These are phyloP conservation scores for Parsonsia alboflavescens DNA, from an alignment of 257 asterid species.

Conservation along the genomic window DNA sequence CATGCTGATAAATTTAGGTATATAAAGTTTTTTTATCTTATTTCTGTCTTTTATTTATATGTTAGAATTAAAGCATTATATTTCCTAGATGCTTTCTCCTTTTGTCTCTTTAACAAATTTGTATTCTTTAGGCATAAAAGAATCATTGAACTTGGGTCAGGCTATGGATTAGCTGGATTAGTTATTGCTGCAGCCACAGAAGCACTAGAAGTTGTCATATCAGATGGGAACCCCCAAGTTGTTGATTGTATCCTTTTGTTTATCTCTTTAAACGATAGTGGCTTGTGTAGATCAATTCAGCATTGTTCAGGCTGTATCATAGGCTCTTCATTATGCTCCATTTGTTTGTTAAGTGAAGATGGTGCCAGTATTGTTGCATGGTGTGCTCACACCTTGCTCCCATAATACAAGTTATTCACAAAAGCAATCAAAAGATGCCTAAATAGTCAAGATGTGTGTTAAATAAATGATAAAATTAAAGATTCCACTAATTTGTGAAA, in stretches of 20 bases:
- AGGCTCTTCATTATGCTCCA: not conserved
- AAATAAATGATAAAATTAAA: not conserved
- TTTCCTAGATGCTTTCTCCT: conserved; percentile 9
- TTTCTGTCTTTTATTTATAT: not conserved
- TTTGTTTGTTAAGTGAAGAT: not conserved
- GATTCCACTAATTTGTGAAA: not conserved
- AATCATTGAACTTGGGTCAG: conserved; percentile 89
- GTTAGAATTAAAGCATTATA: not conserved
- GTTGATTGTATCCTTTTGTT: conserved; percentile 84
- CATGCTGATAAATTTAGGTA: conserved; percentile 64
- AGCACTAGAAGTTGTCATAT: conserved; percentile 73
- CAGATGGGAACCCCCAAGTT: conserved; percentile 97
- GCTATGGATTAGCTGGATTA: conserved; percentile 92
- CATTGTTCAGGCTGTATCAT: conserved; percentile 4
- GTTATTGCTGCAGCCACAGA: conserved; percentile 64
- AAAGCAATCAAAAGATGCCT: not conserved
- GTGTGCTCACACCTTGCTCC: not conserved
- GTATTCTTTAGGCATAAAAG: conserved; percentile 53
- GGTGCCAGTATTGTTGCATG: not conserved
- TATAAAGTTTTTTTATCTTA: not conserved
- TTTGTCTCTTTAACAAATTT: not conserved
- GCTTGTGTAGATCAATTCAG: conserved; percentile 7
- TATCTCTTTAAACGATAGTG: conserved; percentile 8
- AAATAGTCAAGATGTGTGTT: not conserved
- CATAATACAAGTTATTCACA: not conserved